phyloP scores from a whole-genome alignment of 352 stramenopile genomes.

The Bremia lactucae region DNA sequence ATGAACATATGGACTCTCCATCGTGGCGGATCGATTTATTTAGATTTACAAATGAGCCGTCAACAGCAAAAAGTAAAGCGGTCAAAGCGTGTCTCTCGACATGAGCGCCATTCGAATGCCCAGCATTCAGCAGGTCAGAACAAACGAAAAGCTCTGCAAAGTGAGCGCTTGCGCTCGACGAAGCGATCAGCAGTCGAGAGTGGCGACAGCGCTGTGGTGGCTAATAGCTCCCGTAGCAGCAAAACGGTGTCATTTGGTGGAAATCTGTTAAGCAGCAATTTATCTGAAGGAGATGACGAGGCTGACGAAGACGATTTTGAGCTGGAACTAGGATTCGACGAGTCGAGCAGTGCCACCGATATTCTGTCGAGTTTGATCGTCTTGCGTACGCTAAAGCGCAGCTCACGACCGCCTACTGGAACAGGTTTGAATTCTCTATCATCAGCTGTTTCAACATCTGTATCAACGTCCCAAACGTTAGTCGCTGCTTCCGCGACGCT shows the following conservation, averaged over 20 bases:
- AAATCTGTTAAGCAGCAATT: slow-evolving; percentile 23
- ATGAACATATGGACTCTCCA: slow-evolving; percentile 83
- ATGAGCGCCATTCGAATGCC: slow-evolving; percentile 9
- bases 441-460: slow-evolving; percentile 29
- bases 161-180: slow-evolving; percentile 18
- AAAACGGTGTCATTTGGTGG: slow-evolving; percentile 20
- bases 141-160: slow-evolving; percentile 39
- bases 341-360: slow-evolving; percentile 63
- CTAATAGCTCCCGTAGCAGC: slow-evolving; percentile 3
- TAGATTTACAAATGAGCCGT: slow-evolving; percentile 81
- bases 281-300: slow-evolving; percentile 24
- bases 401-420: slow-evolving; percentile 28
- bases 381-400: slow-evolving; percentile 56
- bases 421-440: slow-evolving; percentile 33
- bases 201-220: slow-evolving; percentile 6
- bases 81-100: slow-evolving; percentile 29
- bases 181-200: slow-evolving; percentile 33
- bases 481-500: slow-evolving; percentile 24
- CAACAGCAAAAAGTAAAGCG: slow-evolving; percentile 78
- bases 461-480: slow-evolving; percentile 16
- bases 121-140: slow-evolving; percentile 9
- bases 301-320: slow-evolving; percentile 45
- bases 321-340: slow-evolving; percentile 52
- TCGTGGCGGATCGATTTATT: slow-evolving; percentile 73
- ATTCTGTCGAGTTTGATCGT: slow-evolving; percentile 73